These are phyloP conservation scores for Aristolochia californica DNA, from an alignment of 164 flowering plant species.

Conservation along the genomic window DNA sequence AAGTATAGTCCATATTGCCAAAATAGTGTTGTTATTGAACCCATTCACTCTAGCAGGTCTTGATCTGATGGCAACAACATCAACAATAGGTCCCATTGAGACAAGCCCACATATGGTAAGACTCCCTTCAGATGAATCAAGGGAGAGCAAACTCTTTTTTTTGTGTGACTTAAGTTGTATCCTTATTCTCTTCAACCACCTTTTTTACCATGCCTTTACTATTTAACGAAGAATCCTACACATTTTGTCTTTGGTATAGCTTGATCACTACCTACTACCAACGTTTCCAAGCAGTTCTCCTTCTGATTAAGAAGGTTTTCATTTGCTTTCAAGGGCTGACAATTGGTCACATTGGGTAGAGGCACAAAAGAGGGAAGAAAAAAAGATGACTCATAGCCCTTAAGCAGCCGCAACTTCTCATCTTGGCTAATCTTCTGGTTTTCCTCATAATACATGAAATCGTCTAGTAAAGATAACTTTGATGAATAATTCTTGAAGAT, in stretches of 20 bases:
- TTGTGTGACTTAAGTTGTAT: conserved; percentile 19
- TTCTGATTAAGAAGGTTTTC: conserved; percentile 10
- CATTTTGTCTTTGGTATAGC: conserved; percentile 8
- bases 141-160: conserved; percentile 36
- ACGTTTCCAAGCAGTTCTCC: conserved; percentile 11
- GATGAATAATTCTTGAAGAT: conserved; percentile 41
- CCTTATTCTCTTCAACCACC: conserved; percentile 19
- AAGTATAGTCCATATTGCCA: conserved; percentile 59
- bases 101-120: conserved; percentile 5
- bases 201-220: conserved; percentile 2
- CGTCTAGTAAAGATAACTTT: conserved; percentile 63
- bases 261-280: conserved; percentile 6
- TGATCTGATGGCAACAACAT: conserved; percentile 56
- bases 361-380: conserved; percentile 30
- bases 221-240: not conserved
- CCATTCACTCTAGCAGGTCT: conserved; percentile 52
- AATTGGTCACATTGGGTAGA: conserved; percentile 14
- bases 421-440: conserved; percentile 56
- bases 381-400: conserved; percentile 27
- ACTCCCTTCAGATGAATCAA: conserved; percentile 16
- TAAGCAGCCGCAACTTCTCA: conserved; percentile 40
- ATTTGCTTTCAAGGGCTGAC: conserved; percentile 13
- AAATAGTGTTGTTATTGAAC: conserved; percentile 20
- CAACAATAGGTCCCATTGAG: conserved; percentile 8
- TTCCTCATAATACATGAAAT: conserved; percentile 58